Percentiles rank a stretch among this genome's conserved stretches.
phyloP scores from a whole-genome alignment of 2,329 filamentous ascomycete species.

The Alternaria dauci region DNA sequence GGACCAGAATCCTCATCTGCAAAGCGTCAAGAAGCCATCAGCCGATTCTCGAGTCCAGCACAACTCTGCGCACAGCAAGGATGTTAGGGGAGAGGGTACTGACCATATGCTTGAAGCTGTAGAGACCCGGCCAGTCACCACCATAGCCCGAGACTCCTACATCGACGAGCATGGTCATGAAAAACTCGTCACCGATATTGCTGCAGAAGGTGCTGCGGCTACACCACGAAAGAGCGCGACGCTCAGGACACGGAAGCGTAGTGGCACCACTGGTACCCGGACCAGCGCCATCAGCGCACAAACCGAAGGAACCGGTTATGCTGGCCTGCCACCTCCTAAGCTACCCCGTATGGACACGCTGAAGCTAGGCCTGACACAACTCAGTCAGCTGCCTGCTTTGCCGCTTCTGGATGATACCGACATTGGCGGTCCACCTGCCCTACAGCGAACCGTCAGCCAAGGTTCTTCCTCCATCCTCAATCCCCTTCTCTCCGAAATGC shows the following conservation, averaged over 20 bases:
- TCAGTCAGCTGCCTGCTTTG: constrained; percentile 74
- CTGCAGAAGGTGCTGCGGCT: constrained; percentile 62
- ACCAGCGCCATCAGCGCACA: constrained; percentile 42
- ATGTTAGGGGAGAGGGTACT: constrained; percentile 78
- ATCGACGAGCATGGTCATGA: constrained; percentile 72
- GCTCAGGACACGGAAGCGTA: constrained; percentile 39
- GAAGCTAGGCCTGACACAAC: constrained; percentile 72
- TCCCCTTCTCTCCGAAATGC: constrained; percentile 70
- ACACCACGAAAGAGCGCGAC: constrained; percentile 59
- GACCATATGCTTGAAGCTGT: constrained; percentile 72
- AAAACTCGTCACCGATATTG: constrained; percentile 71
- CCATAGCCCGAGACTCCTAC: constrained; percentile 74
- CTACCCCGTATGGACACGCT: constrained; percentile 69
- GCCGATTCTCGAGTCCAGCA: constrained; percentile 66
- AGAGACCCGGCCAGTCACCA: constrained; percentile 64
- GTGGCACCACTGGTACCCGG: constrained; percentile 44
- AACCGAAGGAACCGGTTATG: constrained; percentile 56
- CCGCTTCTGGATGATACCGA: constrained; percentile 80
- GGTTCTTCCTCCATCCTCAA: constrained; percentile 61
- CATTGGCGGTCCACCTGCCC: constrained; percentile 74
- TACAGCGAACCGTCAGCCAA: constrained; percentile 60
- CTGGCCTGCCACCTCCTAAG: constrained; percentile 66
- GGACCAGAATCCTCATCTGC: constrained; percentile 65
- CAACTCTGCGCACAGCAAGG: constrained; percentile 71
- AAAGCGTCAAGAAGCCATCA: constrained; percentile 63